phyloP scores from a whole-genome alignment of 192 early-diverging fungal genomes.

The Linnemannia hyalina region DNA sequence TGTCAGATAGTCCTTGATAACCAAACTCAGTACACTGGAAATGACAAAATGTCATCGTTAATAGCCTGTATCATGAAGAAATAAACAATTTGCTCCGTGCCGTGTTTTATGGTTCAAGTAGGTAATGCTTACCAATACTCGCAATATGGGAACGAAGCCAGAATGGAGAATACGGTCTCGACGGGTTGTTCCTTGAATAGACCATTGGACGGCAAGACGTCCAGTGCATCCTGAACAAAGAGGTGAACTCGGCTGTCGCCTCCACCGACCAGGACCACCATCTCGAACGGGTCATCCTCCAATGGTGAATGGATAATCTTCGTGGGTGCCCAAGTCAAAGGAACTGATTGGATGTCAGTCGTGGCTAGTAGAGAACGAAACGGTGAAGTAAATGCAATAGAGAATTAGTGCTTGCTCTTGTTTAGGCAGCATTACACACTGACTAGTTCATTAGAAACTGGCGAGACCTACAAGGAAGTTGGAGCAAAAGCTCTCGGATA shows the following conservation, averaged over 20 bases:
- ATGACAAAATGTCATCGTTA: background rate
- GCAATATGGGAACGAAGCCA: slow-evolving; percentile 44
- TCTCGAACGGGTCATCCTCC: slow-evolving; percentile 50
- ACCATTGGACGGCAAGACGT: background rate
- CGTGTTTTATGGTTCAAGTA: background rate
- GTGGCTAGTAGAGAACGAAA: slow-evolving; percentile 12
- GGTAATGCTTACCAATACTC: slow-evolving; percentile 44
- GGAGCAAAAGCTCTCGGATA: slow-evolving; percentile 34
- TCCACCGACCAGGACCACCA: slow-evolving; percentile 46
- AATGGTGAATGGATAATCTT: slow-evolving; percentile 43
- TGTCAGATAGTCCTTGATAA: slow-evolving; percentile 38
- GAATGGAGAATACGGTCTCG: slow-evolving; percentile 16
- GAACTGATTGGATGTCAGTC: slow-evolving; percentile 41
- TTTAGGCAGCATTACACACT: background rate
- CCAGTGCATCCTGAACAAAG: slow-evolving; percentile 27
- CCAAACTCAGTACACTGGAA: slow-evolving; percentile 42
- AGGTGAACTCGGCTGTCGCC: slow-evolving; percentile 50
- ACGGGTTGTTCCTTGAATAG: slow-evolving; percentile 25
- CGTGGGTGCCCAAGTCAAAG: slow-evolving; percentile 45
- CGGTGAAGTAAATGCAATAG: background rate
- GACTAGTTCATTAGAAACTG: background rate
- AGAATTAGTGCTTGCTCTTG: background rate
- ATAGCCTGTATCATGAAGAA: background rate
- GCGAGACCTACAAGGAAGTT: slow-evolving; percentile 26
- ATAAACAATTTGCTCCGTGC: slow-evolving; percentile 5